Percentiles rank a stretch among this genome's conserved stretches.
These are phyloP conservation scores for Leucoagaricus sp. DNA, from an alignment of 1,284 basidiomycete genomes.

Conservation along the genomic window DNA sequence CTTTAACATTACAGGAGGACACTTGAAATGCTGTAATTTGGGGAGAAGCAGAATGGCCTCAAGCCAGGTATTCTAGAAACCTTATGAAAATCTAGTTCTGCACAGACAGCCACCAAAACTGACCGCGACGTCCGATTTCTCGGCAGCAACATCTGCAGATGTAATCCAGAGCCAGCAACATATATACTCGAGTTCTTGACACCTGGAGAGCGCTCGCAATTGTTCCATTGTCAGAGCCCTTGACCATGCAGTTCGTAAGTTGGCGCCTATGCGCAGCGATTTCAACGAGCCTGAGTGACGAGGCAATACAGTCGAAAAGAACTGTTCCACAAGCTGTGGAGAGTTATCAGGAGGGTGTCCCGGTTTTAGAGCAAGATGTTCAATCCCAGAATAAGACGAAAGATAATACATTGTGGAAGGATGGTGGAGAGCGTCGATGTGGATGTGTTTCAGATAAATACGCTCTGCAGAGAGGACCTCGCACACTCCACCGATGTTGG, in stretches of 20 bases:
- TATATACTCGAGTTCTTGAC: background rate
- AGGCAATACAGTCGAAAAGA: background rate
- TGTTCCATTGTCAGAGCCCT: background rate
- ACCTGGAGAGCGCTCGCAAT: background rate
- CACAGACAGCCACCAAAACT: background rate
- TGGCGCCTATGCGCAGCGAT: background rate
- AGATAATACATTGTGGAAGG: background rate
- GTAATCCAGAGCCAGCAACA: background rate
- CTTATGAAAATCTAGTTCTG: background rate
- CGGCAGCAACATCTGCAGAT: background rate
- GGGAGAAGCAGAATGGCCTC: background rate
- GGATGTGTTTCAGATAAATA: background rate
- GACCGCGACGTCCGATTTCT: background rate
- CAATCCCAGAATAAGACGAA: background rate
- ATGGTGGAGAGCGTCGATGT: background rate
- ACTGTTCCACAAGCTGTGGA: background rate
- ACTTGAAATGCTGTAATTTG: background rate
- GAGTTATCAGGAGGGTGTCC: background rate
- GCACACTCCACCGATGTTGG: background rate
- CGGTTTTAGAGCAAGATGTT: background rate
- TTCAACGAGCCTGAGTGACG: background rate
- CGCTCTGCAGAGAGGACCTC: background rate
- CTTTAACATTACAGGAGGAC: background rate
- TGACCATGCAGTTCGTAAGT: background rate
- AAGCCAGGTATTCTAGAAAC: background rate